These are phyloP conservation scores for Cylindrotheca closterium DNA, from an alignment of 108 stramenopile genomes.

Conservation along the genomic window DNA sequence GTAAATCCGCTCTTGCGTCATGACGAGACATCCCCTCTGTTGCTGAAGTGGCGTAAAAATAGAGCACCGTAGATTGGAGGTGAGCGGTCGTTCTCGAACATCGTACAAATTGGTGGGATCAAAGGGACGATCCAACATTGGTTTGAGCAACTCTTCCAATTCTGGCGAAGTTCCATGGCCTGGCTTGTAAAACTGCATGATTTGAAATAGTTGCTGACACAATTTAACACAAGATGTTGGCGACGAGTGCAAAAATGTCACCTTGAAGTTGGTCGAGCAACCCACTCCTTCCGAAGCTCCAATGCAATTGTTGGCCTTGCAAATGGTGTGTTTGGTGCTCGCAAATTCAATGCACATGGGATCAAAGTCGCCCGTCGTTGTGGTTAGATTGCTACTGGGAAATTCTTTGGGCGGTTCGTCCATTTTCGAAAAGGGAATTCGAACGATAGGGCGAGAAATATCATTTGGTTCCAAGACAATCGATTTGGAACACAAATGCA, in stretches of 20 bases:
- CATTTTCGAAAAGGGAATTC: constrained; percentile 69
- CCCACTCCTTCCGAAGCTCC: constrained; percentile 55
- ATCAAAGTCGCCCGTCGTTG: constrained; percentile 19
- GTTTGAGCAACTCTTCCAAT: constrained; percentile 52
- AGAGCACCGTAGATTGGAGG: constrained; percentile 36
- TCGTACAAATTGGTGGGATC: constrained; percentile 62
- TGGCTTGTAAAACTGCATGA: constrained; percentile 26
- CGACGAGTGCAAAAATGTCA: constrained; percentile 76
- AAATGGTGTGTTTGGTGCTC: constrained; percentile 43
- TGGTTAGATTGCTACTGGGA: constrained; percentile 17
- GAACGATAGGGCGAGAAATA: constrained; percentile 53
- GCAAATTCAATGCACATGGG: constrained; percentile 37
- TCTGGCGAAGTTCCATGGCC: constrained; percentile 7
- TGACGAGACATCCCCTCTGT: constrained; percentile 53
- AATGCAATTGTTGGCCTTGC: constrained; percentile 62
- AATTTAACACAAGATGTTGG: constrained; percentile 47
- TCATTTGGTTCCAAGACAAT: constrained; percentile 84
- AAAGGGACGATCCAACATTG: constrained; percentile 64
- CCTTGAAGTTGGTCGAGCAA: constrained; percentile 45
- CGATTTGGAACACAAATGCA: constrained; percentile 73
- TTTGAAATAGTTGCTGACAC: constrained; percentile 43
- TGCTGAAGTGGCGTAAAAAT: constrained; percentile 55
- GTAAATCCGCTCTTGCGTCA: constrained; percentile 68
- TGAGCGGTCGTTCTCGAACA: constrained; percentile 60
- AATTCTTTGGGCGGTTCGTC: constrained; percentile 45